These are phyloP conservation scores for Laburnicola sp. DNA, from an alignment of 2,329 filamentous ascomycete species.

Conservation along the genomic window DNA sequence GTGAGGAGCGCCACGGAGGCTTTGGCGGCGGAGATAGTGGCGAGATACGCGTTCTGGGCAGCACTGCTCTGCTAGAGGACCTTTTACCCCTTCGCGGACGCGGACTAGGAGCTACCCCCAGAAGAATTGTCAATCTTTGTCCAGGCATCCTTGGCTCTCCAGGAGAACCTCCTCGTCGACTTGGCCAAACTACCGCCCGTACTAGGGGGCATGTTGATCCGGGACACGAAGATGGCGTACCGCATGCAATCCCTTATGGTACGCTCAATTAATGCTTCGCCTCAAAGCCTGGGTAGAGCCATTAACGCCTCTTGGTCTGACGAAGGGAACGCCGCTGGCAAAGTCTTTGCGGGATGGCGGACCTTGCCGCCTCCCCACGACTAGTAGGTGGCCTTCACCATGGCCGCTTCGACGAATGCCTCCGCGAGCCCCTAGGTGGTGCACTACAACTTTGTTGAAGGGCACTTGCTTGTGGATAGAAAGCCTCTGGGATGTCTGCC, in stretches of 20 bases:
- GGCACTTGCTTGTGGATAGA: slow-evolving; percentile 53
- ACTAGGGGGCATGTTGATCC: slow-evolving; percentile 45
- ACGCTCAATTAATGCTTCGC: slow-evolving; percentile 37
- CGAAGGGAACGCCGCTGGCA: slow-evolving; percentile 24
- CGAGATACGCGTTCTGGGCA: slow-evolving; percentile 55
- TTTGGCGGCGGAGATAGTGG: slow-evolving; percentile 47
- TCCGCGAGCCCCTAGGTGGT: slow-evolving; percentile 34
- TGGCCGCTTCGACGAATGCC: slow-evolving; percentile 23
- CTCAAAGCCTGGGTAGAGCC: slow-evolving; percentile 35
- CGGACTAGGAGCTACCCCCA: slow-evolving; percentile 11
- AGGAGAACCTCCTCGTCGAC: slow-evolving; percentile 51
- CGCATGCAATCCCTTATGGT: slow-evolving; percentile 42
- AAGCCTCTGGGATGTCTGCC: slow-evolving; percentile 58
- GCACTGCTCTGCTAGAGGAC: slow-evolving; percentile 60
- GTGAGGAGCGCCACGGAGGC: slow-evolving; percentile 45
- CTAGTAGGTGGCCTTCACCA: slow-evolving; percentile 39
- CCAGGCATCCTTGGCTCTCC: slow-evolving; percentile 47
- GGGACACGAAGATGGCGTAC: slow-evolving; percentile 53
- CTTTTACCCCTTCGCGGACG: slow-evolving; percentile 39
- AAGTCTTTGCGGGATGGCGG: slow-evolving; percentile 25
- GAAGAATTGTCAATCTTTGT: slow-evolving; percentile 35
- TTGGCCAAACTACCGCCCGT: slow-evolving; percentile 33
- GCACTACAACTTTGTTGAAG: slow-evolving; percentile 50
- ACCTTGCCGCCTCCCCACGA: slow-evolving; percentile 28
- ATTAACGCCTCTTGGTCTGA: slow-evolving; percentile 51